These are phyloP conservation scores for Neurospora discreta DNA, from an alignment of 495 filamentous ascomycete species.

Conservation along the genomic window DNA sequence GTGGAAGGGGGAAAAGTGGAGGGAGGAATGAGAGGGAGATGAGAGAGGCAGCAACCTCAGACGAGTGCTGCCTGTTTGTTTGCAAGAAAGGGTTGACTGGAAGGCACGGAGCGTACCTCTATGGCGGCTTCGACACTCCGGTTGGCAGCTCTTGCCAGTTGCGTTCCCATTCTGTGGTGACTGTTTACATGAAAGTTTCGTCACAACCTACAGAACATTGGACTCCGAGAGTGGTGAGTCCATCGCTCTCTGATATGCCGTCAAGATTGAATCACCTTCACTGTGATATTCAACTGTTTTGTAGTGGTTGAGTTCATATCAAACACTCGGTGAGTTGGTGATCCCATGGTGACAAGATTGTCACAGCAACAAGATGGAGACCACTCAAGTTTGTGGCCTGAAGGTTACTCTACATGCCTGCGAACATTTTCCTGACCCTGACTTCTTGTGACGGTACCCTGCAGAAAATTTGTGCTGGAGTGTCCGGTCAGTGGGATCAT, in stretches of 20 bases:
- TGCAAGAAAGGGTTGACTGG: neutral
- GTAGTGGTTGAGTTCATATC: neutral
- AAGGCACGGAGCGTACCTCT: neutral
- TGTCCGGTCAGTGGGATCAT: neutral
- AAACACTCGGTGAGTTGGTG: neutral
- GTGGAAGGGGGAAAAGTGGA: neutral
- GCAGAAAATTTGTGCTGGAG: neutral
- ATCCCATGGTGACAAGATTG: neutral
- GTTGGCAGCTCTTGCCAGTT: neutral
- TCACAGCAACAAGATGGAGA: neutral
- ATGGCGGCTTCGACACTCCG: neutral
- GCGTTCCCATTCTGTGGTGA: neutral
- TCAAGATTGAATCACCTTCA: neutral
- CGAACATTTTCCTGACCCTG: neutral
- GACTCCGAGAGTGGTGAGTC: neutral
- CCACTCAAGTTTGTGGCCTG: neutral
- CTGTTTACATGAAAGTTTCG: neutral
- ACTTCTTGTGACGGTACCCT: neutral
- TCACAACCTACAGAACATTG: neutral
- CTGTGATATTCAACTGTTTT: neutral
- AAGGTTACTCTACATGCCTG: neutral
- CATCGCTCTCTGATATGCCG: neutral
- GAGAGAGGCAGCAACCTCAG: neutral
- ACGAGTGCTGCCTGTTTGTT: neutral
- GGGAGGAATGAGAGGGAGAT: neutral